A percentile compares a stretch with the other conserved stretches of the same genome.
These are phyloP conservation scores for Pleurotus cornucopiae DNA, from an alignment of 768 basidiomycete genomes.

Conservation along the genomic window DNA sequence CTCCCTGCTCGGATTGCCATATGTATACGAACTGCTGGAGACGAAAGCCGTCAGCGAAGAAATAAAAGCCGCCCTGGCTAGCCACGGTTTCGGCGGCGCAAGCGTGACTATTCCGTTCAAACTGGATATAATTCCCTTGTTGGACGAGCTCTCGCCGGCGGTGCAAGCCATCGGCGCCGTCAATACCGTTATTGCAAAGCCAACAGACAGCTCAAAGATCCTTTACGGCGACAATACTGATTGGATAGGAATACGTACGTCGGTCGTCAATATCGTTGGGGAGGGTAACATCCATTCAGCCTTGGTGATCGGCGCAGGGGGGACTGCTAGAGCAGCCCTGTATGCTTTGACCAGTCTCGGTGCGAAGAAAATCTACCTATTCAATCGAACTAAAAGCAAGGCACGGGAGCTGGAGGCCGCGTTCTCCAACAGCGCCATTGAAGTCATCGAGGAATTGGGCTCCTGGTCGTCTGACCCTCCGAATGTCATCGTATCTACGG, in stretches of 20 bases:
- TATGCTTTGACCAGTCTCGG: constrained; percentile 78
- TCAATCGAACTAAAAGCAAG: constrained; percentile 77
- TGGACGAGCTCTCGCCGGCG: constrained; percentile 76
- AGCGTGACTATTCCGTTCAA: constrained; percentile 97
- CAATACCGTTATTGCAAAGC: constrained; percentile 78
- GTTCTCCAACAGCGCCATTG: constrained; percentile 64
- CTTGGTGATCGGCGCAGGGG: constrained; percentile 92
- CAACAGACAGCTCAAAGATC: constrained; percentile 34
- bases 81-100: constrained; percentile 86
- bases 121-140: constrained; percentile 78
- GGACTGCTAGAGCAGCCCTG: constrained; percentile 91
- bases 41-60: constrained; percentile 60
- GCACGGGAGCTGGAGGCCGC: constrained; percentile 63
- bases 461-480: constrained; percentile 34
- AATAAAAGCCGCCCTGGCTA: constrained; percentile 56
- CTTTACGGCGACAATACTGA: constrained; percentile 95
- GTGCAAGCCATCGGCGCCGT: constrained; percentile 90
- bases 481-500: constrained; percentile 81
- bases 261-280: constrained; percentile 41
- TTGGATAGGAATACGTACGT: constrained; percentile 81
- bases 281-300: constrained; percentile 40
- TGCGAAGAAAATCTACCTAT: constrained; percentile 72
- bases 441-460: constrained; percentile 51
- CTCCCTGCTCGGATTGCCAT: constrained; percentile 74
- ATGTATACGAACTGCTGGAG: constrained; percentile 78